Conservation (phyloP, 331 rosid species). For the Pyrus hybrid region DNA sequence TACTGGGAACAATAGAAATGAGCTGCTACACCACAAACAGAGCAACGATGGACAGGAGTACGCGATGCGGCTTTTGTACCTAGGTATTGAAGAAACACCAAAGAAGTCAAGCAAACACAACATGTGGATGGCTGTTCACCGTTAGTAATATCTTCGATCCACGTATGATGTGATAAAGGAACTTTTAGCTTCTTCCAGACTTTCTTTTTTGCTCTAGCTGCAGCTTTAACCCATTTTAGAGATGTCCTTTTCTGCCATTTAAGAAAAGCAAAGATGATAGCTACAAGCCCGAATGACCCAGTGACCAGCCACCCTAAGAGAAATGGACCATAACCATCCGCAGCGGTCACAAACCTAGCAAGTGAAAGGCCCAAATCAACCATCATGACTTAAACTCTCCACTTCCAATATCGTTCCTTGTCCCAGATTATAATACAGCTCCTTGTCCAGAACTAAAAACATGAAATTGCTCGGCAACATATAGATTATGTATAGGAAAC, state of each 20-base stretch:
- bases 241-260: slow-evolving; percentile 68
- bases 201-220: slow-evolving; percentile 66
- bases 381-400: slow-evolving; percentile 22
- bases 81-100: slow-evolving; percentile 51
- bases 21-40: slow-evolving; percentile 78
- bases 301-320: slow-evolving; percentile 55
- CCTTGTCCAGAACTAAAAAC: background rate
- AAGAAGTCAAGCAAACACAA: slow-evolving; percentile 63
- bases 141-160: slow-evolving; percentile 61
- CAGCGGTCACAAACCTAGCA: slow-evolving; percentile 29
- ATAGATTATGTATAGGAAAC: slow-evolving; percentile 14
- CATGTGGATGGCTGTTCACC: slow-evolving; percentile 66
- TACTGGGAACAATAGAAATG: slow-evolving; percentile 60
- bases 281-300: slow-evolving; percentile 57
- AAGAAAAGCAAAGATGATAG: slow-evolving; percentile 46
- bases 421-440: background rate
- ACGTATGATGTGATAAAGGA: slow-evolving; percentile 49
- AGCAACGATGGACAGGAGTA: slow-evolving; percentile 65
- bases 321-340: slow-evolving; percentile 33
- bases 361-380: slow-evolving; percentile 34
- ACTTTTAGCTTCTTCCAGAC: slow-evolving; percentile 63
- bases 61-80: slow-evolving; percentile 36
- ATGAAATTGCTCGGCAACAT: slow-evolving; percentile 9
- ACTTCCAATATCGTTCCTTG: background rate
- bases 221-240: slow-evolving; percentile 69